Percentiles rank a stretch among this genome's conserved stretches.
Conservation (phyloP, 148 eudicot species). For the Spergularia bocconei region DNA sequence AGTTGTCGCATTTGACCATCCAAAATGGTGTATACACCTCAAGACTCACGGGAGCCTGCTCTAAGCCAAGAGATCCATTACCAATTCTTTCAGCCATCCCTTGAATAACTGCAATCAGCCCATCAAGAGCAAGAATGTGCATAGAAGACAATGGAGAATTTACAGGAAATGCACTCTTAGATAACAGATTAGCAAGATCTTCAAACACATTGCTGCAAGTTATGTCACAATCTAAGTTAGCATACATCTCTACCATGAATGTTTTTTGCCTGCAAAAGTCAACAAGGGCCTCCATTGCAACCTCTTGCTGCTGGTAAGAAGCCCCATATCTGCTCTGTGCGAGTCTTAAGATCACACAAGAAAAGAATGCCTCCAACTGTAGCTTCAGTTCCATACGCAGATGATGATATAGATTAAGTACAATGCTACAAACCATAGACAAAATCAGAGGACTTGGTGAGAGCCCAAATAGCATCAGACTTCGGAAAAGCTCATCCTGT, state of each 20-base stretch:
- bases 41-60: constrained; percentile 50
- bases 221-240: constrained; percentile 90
- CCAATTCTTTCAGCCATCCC: constrained; percentile 91
- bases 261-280: constrained; percentile 90
- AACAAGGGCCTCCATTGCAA: constrained; percentile 96
- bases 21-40: constrained; percentile 83
- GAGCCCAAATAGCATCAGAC: constrained; percentile 85
- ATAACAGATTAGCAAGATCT: constrained; percentile 81
- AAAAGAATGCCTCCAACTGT: constrained; percentile 88
- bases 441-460: constrained; percentile 88
- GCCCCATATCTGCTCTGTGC: constrained; percentile 87
- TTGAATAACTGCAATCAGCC: constrained; percentile 80
- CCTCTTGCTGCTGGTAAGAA: constrained; percentile 93
- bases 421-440: constrained; percentile 89
- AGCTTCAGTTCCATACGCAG: constrained; percentile 67
- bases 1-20: constrained; percentile 68
- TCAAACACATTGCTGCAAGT: constrained; percentile 87
- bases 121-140: constrained; percentile 92
- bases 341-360: constrained; percentile 74
- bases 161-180: constrained; percentile 94
- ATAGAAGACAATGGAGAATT: constrained; percentile 79
- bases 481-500: constrained; percentile 81
- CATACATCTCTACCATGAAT: constrained; percentile 86
- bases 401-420: constrained; percentile 78
- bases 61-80: constrained; percentile 53